Conservation (phyloP, 495 filamentous ascomycete species). For the Penicillium taxi region DNA sequence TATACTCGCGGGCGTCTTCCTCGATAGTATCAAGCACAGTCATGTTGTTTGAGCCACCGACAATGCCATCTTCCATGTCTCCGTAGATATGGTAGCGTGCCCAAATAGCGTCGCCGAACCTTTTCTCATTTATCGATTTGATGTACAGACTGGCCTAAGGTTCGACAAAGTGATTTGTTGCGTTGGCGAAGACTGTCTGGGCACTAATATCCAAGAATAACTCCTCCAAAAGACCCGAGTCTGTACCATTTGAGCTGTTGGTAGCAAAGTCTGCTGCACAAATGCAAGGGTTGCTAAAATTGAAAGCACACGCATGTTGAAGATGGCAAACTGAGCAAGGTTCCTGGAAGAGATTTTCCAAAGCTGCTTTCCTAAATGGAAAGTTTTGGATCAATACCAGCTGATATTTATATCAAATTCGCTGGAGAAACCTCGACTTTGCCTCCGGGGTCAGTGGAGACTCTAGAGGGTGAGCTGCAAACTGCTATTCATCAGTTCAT, state of each 20-base stretch:
- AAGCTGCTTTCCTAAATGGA: no score
- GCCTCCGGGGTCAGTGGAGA: no score
- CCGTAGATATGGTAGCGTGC: constrained; percentile 1
- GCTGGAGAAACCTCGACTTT: no score
- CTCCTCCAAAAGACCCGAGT: not conserved
- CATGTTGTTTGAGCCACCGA: not conserved
- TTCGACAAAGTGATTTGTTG: not conserved
- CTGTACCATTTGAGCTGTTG: not conserved
- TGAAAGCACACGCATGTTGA: no score
- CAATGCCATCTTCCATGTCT: not conserved
- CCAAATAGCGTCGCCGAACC: constrained; percentile 1
- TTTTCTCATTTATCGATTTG: not conserved
- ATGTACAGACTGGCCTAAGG: constrained; percentile 1
- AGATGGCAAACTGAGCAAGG: no score
- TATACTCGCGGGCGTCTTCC: not conserved
- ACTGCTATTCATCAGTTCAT: no score
- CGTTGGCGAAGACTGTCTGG: not conserved
- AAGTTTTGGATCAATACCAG: no score
- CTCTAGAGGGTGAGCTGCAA: no score
- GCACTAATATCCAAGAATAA: not conserved
- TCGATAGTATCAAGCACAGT: not conserved
- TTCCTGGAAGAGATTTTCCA: no score
- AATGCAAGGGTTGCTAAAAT: no score
- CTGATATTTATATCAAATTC: no score
- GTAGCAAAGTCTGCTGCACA: no score